Evolutionary conservation across 1,139 yeast genomes (phyloP).

Genomic region (Zygoascus sp.): DNA sequence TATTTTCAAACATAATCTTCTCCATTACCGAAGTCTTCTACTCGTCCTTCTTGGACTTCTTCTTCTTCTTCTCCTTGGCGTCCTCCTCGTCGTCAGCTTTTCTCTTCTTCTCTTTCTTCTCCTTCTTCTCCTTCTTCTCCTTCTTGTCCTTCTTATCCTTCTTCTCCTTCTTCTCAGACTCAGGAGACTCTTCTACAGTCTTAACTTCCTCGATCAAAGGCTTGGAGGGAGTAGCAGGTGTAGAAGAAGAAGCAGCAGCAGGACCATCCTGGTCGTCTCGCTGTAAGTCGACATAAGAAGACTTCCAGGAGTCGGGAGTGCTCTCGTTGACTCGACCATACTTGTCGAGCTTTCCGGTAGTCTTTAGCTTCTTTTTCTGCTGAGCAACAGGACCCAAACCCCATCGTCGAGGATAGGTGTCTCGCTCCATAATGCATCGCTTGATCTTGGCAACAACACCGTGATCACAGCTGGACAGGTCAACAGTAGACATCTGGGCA

Average conservation of each 20-base stretch:
- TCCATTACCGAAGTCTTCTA: slow-evolving; percentile 3
- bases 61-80: slow-evolving; percentile 54
- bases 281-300: slow-evolving; percentile 65
- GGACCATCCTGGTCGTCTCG: slow-evolving; percentile 26
- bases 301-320: slow-evolving; percentile 92
- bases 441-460: slow-evolving; percentile 98
- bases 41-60: slow-evolving; percentile 33
- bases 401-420: slow-evolving; percentile 99
- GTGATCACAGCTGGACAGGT: slow-evolving; percentile 93
- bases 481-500: slow-evolving; percentile 98
- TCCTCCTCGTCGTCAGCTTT: slow-evolving; percentile 61
- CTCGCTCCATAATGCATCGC: slow-evolving; percentile 99
- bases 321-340: slow-evolving; percentile 88
- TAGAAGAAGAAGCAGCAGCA: slow-evolving; percentile 32
- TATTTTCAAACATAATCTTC: slow-evolving; percentile 9
- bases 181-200: slow-evolving; percentile 34
- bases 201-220: slow-evolving; percentile 41
- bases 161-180: slow-evolving; percentile 33
- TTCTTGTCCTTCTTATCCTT: slow-evolving; percentile 46
- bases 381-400: slow-evolving; percentile 98
- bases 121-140: slow-evolving; percentile 57
- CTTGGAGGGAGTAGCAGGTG: slow-evolving; percentile 35
- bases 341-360: slow-evolving; percentile 95
- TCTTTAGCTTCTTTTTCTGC: slow-evolving; percentile 96
- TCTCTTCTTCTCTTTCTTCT: slow-evolving; percentile 65